Evolutionary conservation across 768 basidiomycete species (phyloP), one percentile per base, ranked within the genome.

Genomic region (Royoungia palumana): DNA sequence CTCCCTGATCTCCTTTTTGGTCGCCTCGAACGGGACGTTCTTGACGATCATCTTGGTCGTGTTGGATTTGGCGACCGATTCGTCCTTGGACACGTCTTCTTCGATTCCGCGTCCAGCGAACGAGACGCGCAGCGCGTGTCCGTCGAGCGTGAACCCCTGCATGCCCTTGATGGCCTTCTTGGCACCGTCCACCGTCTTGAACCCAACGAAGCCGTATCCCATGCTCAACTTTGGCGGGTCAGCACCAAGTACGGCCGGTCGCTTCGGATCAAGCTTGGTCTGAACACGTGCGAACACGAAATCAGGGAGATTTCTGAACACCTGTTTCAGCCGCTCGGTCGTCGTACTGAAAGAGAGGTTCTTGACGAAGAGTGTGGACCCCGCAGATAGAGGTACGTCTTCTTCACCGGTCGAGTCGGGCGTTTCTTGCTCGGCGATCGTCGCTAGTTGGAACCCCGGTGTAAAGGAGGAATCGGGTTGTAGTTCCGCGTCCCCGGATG

Each of bases 11-110:
- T 99, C 96, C 71, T 89, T 93, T 75, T 88, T 91, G 36, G 87
- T 87, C 38, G 87, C 91, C 68, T 99, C 96, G 72, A 99, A 99
- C 35, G 96, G 94, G 46, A 97, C 79, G 60, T 99, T 99, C 81
- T 97, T 98, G 57, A 98, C 92, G 43, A 98, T 83, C 78, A 98
- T 85, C 81, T 97, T 98, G 55, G 93, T 89, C 53, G 88, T 87
- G 50, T 77, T 77, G 42, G 77, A 80, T 71, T 80, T 84, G 25
- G 71, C 67, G 9, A 55, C 56, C 14, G 58, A 70, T 21, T 62
- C 68, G 47, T 66, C 73, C 27, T 62, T 72, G 38, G 66, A 64
- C n/a, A 65, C 72, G 42, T 80, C 82, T 30, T 82, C 87, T 35
- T 81, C 82, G 9, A 63, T 67, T 0, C 91, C 92, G 6, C 94